Conservation (phyloP, 257 asterid species). For the Striga asiatica region DNA sequence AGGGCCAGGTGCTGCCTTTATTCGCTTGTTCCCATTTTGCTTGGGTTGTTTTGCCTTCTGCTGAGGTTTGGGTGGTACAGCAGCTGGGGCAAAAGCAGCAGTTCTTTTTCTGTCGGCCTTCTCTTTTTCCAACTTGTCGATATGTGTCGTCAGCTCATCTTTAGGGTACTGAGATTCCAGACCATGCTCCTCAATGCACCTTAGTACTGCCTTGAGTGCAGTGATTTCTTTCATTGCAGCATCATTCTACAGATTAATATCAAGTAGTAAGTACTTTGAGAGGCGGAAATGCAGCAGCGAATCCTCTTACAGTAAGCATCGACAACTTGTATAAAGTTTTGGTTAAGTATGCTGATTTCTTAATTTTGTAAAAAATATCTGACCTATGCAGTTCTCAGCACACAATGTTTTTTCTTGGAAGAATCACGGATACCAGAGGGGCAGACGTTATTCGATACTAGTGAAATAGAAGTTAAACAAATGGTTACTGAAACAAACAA, state of each 20-base stretch:
- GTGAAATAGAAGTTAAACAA: background rate
- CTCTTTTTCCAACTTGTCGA: constrained; percentile 42
- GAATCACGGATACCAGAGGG: background rate
- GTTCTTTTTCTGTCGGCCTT: constrained; percentile 36
- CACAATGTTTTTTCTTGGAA: background rate
- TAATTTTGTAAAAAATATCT: background rate
- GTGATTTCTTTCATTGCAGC: constrained; percentile 43
- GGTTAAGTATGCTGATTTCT: no score
- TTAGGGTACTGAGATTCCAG: constrained; percentile 44
- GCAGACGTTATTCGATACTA: background rate
- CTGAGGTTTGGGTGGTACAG: constrained; percentile 22
- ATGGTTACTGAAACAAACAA: background rate
- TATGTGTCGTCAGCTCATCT: constrained; percentile 27
- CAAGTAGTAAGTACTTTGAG: constrained; percentile 5
- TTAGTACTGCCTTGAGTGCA: constrained; percentile 44
- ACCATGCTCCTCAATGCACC: constrained; percentile 40
- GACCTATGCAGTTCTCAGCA: no score
- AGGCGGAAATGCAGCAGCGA: constrained; percentile 4
- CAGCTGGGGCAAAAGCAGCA: constrained; percentile 13
- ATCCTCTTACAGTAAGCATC: background rate
- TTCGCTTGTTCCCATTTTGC: constrained; percentile 27
- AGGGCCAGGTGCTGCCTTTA: constrained; percentile 14
- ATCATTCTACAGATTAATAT: constrained; percentile 33
- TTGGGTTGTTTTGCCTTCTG: constrained; percentile 25
- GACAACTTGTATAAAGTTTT: no score